Evolutionary conservation across 2,329 filamentous ascomycete genomes (phyloP).

Genomic region (Botryotinia narcissicola): DNA sequence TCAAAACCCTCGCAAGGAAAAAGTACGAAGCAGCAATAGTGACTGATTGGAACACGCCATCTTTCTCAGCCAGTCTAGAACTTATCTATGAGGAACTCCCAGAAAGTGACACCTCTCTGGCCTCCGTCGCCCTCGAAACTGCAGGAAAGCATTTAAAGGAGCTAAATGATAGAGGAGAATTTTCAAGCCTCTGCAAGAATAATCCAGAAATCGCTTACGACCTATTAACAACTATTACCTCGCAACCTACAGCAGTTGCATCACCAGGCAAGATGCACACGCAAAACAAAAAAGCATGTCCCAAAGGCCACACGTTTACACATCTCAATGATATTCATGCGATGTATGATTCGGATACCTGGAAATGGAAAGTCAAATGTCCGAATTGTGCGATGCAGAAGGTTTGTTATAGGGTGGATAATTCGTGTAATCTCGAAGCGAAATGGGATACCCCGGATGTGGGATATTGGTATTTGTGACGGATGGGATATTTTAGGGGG

Average conservation of each 20-base stretch:
- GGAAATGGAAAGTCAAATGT: conserved; percentile 2
- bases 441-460: background rate
- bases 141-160: conserved; percentile 5
- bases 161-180: conserved; percentile 5
- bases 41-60: conserved; percentile 4
- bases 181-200: conserved; percentile 9
- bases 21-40: conserved; percentile 18
- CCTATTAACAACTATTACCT: background rate
- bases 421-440: background rate
- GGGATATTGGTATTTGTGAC: conserved; percentile 6
- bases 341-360: background rate
- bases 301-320: background rate
- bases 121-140: conserved; percentile 1
- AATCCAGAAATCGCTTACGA: conserved; percentile 14
- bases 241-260: background rate
- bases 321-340: background rate
- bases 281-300: background rate
- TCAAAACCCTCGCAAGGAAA: conserved; percentile 11
- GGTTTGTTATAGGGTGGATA: background rate
- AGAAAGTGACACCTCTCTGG: conserved; percentile 13
- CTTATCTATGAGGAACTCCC: conserved; percentile 16
- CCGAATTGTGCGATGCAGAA: conserved; percentile 6
- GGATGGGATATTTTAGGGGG: too few relatives aligned
- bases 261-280: background rate
- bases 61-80: background rate